These are phyloP conservation scores for Pythium plurisporium DNA, from an alignment of 352 stramenopile species.

Conservation along the genomic window DNA sequence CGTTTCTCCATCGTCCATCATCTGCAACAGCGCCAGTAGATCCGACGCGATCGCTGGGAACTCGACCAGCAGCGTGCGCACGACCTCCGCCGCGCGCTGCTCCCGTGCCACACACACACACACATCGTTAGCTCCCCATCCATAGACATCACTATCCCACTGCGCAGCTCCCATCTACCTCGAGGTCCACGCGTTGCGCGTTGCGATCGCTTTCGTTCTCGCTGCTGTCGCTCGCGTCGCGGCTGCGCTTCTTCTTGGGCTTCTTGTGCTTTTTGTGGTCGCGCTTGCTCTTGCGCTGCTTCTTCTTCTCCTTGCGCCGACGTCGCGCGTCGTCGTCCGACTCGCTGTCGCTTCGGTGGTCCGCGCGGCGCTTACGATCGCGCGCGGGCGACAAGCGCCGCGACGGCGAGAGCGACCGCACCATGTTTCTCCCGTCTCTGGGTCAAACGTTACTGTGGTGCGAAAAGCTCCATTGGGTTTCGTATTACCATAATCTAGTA, in stretches of 20 bases:
- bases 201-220: conserved; percentile 2
- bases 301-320: conserved; percentile 14
- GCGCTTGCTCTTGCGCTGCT: conserved; percentile 28
- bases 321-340: conserved; percentile 23
- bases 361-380: conserved; percentile 14
- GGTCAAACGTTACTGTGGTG: conserved; percentile 8
- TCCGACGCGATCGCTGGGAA: conserved; percentile 64
- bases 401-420: background rate
- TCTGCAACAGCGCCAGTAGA: conserved; percentile 62
- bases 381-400: background rate
- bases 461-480: conserved; percentile 10
- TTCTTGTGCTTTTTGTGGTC: conserved; percentile 31
- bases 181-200: background rate
- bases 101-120: background rate
- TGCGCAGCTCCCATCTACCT: too few relatives aligned
- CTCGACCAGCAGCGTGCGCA: conserved; percentile 53
- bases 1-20: conserved; percentile 70
- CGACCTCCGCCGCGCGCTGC: conserved; percentile 38
- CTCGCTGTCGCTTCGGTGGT: conserved; percentile 23
- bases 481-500: conserved; percentile 4
- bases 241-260: conserved; percentile 13
- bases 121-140: background rate
- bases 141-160: background rate
- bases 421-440: background rate
- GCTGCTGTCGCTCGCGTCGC: background rate